A percentile compares a stretch with the other conserved stretches of the same genome.
These are phyloP conservation scores for Ceriops zippeliana DNA, from an alignment of 345 rosid species.

Conservation along the genomic window DNA sequence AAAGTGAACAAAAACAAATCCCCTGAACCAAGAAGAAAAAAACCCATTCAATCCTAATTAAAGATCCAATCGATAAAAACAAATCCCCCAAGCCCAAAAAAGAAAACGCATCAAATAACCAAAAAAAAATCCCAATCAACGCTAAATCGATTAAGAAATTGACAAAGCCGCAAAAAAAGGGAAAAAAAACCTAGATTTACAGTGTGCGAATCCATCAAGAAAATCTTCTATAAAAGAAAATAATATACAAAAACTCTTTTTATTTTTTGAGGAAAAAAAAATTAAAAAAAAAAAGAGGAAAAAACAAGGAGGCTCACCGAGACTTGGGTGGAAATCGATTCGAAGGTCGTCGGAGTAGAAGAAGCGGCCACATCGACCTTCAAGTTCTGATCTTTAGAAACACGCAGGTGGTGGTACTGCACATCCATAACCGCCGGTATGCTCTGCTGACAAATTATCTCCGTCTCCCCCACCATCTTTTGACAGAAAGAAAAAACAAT, in stretches of 20 bases:
- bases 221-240: background rate
- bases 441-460: constrained; percentile 26
- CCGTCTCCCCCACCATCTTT: constrained; percentile 39
- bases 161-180: background rate
- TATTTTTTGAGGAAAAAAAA: too few species aligned
- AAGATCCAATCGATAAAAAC: too few species aligned
- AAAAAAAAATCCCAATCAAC: too few species aligned
- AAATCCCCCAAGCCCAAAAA: too few species aligned
- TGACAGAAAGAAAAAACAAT: too few species aligned
- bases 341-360: constrained; percentile 28
- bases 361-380: constrained; percentile 30
- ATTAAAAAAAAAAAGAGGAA: background rate
- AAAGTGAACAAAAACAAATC: background rate
- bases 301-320: constrained; percentile 31
- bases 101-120: too few species aligned
- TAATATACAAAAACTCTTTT: background rate
- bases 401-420: constrained; percentile 23
- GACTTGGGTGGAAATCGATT: constrained; percentile 41
- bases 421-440: constrained; percentile 27
- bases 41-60: background rate
- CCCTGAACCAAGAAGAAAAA: background rate
- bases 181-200: too few species aligned
- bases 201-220: background rate
- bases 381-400: constrained; percentile 22
- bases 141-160: background rate